Base-by-base conservation (phyloP, 2,329 filamentous ascomycete species). In the Scytalidium sp. region DNA sequence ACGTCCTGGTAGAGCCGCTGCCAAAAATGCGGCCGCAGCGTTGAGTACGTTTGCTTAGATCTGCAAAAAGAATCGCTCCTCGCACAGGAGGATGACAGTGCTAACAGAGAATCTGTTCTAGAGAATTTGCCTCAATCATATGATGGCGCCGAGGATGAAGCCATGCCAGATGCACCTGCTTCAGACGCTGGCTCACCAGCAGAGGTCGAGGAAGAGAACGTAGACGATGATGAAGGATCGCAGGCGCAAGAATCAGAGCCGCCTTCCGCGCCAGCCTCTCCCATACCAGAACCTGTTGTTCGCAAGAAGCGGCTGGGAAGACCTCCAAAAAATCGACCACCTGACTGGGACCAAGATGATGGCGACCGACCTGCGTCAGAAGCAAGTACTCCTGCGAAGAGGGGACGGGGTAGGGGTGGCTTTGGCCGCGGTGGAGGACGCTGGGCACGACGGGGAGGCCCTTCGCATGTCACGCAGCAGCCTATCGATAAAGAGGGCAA, bases 401-500 rank as follows among this genome's bases (percentile, higher is more conserved):
- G 84, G 54, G 85, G 84, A 2, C 83, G 87, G 19, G 85, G 84
- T 3, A 84, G 83, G 41, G 86, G 75, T 46, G 75, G 75, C 13
- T 73, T 74, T 51, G 71, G 72, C 45, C 68, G 75, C 49, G 75
- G 76, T 52, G 80, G 78, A 46, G 83, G 83, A 19, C 72, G 89
- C 53, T 90, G 91, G 84, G 82, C 60, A n/a, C 73, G 81, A 51
- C 79, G 81, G 8, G 76, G 82, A 3, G 89, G 74, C 68, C 82
- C 85, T 13, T 85, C 86, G 36, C 89, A 92, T 62, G 84, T 89
- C 44, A 90, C 85, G 1, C 84, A 91, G 63, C 88, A 96, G 53
- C 84, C 90, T 4, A 87, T 96, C 52, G 94, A 97, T 69, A 95
- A 95, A 64, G 91, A 97, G 62, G 94, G 94, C 46, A 96, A 91